phyloP scores from a whole-genome alignment of 208 protist species.

The Wallacemonas sp. region DNA sequence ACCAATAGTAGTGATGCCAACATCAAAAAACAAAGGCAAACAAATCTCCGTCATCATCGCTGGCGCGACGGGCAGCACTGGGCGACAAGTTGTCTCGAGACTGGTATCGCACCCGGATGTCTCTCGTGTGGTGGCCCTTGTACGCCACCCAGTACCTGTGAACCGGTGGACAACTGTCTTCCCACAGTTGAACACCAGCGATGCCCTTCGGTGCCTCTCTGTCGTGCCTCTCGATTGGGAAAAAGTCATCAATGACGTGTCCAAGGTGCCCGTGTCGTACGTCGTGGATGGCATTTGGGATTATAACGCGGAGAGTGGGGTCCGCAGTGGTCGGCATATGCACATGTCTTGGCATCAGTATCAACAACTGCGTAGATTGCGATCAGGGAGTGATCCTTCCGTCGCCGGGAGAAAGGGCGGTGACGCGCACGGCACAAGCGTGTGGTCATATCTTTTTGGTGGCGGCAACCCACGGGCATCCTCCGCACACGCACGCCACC shows the following conservation, averaged over 20 bases:
- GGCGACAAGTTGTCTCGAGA: slow-evolving; percentile 56
- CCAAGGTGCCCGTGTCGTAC: slow-evolving; percentile 46
- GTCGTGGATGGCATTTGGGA: slow-evolving; percentile 42
- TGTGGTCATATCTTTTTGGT: neutral
- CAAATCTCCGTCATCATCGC: slow-evolving; percentile 63
- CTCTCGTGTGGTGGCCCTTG: slow-evolving; percentile 54
- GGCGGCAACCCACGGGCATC: too few species aligned
- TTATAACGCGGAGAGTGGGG: slow-evolving; percentile 2
- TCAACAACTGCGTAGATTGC: slow-evolving; percentile 8
- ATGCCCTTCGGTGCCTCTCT: slow-evolving; percentile 53
- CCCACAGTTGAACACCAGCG: slow-evolving; percentile 42
- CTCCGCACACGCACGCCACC: too few species aligned
- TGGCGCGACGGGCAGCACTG: slow-evolving; percentile 56
- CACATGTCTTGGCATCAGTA: slow-evolving; percentile 9
- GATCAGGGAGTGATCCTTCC: neutral
- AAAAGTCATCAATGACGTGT: slow-evolving; percentile 47
- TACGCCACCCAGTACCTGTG: slow-evolving; percentile 52
- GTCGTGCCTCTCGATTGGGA: slow-evolving; percentile 69
- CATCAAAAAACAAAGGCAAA: slow-evolving; percentile 29
- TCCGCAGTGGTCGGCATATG: neutral
- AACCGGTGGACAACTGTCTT: slow-evolving; percentile 54
- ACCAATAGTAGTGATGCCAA: slow-evolving; percentile 1
- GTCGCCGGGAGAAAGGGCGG: neutral
- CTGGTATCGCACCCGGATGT: slow-evolving; percentile 66
- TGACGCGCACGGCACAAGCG: neutral